Evolutionary conservation across 1,139 yeast genomes (phyloP).

Genomic region (Suhomyces anneliseae): DNA sequence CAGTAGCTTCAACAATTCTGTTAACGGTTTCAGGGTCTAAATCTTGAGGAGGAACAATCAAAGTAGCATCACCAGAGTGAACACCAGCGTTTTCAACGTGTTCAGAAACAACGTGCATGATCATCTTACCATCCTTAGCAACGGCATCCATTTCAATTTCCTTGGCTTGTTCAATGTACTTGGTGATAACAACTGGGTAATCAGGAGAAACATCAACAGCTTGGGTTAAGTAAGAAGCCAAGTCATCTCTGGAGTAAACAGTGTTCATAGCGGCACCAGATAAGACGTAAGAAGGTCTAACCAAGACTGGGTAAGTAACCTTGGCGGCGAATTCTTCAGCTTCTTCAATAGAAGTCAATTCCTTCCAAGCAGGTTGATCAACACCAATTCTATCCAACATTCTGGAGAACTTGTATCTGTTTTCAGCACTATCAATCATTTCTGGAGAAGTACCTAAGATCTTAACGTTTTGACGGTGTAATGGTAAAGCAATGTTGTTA

Average conservation of each 20-base stretch:
- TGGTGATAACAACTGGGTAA: slow-evolving; percentile 96
- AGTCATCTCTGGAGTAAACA: slow-evolving; percentile 85
- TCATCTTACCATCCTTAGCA: slow-evolving; percentile 89
- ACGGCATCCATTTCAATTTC: slow-evolving; percentile 99
- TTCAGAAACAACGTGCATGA: slow-evolving; percentile 97
- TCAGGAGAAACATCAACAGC: slow-evolving; percentile 98
- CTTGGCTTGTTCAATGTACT: slow-evolving; percentile 95
- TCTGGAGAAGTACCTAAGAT: slow-evolving; percentile 97
- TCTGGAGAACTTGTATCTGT: slow-evolving; percentile 96
- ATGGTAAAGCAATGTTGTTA: slow-evolving; percentile 89
- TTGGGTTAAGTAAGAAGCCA: slow-evolving; percentile 83
- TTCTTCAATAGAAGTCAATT: slow-evolving; percentile 88
- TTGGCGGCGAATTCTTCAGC: slow-evolving; percentile 91
- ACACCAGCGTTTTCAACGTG: slow-evolving; percentile 99
- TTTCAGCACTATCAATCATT: slow-evolving; percentile 98
- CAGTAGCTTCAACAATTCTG: slow-evolving; percentile 92
- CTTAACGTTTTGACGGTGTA: slow-evolving; percentile 94
- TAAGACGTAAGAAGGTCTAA: slow-evolving; percentile 95
- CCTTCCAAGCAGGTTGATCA: slow-evolving; percentile 99
- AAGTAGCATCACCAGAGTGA: slow-evolving; percentile 98
- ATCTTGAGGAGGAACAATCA: slow-evolving; percentile 96
- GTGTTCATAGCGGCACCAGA: slow-evolving; percentile 99
- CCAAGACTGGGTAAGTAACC: slow-evolving; percentile 93
- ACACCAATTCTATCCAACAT: slow-evolving; percentile 96
- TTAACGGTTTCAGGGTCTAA: slow-evolving; percentile 87